A percentile compares a stretch with the other conserved stretches of the same genome.
These are phyloP conservation scores for Rutstroemia sp. DNA, from an alignment of 2,329 filamentous ascomycete genomes.

Conservation along the genomic window DNA sequence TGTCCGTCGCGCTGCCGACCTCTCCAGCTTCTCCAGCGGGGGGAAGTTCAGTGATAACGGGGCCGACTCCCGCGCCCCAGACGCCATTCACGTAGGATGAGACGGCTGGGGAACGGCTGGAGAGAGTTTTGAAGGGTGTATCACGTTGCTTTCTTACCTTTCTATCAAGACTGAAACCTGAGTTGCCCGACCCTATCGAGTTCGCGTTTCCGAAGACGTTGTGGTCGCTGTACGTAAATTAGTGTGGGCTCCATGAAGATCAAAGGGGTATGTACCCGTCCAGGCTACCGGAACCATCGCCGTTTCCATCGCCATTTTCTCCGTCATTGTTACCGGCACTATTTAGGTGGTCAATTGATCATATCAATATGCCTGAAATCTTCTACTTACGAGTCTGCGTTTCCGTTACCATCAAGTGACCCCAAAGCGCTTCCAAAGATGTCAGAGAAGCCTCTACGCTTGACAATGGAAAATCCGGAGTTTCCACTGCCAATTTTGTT, in stretches of 20 bases:
- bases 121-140: too few relatives aligned
- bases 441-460: not conserved
- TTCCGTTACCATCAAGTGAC: not conserved
- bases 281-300: not conserved
- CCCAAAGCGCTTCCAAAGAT: not conserved
- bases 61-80: not conserved
- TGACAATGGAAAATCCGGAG: not conserved
- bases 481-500: not conserved
- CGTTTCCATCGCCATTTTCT: not conserved
- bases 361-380: too few relatives aligned
- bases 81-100: conserved; percentile 1
- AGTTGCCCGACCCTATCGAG: not conserved
- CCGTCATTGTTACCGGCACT: not conserved
- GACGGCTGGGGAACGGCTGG: not conserved
- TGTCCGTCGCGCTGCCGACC: not conserved
- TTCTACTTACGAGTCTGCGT: not conserved
- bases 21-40: not conserved
- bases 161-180: not conserved
- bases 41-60: not conserved
- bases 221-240: not conserved
- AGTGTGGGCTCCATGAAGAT: too few relatives aligned
- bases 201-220: not conserved
- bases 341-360: not conserved
- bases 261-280: not conserved
- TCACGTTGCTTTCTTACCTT: conserved; percentile 2